Percentiles rank a stretch among this genome's conserved stretches.
Conservation (phyloP, 257 asterid genomes). For the Lycium ferocissimum region DNA sequence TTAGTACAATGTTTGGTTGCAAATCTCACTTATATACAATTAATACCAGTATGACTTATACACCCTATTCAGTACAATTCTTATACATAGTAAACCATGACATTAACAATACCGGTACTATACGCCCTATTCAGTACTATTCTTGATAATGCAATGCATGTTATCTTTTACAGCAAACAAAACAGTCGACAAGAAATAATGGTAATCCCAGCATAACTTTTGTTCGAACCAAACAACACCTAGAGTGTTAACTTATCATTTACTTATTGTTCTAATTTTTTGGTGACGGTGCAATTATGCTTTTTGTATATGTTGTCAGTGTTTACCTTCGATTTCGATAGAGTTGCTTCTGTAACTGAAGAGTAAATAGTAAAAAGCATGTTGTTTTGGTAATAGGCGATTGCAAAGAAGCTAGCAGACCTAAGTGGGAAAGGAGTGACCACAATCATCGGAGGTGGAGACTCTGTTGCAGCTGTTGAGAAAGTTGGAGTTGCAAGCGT, state of each 20-base stretch:
- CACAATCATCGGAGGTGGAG: slow-evolving; percentile 92
- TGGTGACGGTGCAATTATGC: neutral
- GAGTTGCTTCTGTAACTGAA: neutral
- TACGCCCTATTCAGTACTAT: too few species aligned
- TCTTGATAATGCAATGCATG: too few species aligned
- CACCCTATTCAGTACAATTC: too few species aligned
- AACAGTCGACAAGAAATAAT: too few species aligned
- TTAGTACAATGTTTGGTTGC: too few species aligned
- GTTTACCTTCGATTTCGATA: neutral
- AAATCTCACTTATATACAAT: too few species aligned
- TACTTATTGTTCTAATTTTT: neutral
- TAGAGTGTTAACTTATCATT: neutral
- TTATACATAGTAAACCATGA: too few species aligned
- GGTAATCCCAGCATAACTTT: too few species aligned
- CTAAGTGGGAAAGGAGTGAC: slow-evolving; percentile 86
- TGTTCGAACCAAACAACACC: too few species aligned
- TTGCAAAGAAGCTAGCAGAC: slow-evolving; percentile 86
- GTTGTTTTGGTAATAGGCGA: slow-evolving; percentile 48
- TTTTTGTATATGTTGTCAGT: neutral
- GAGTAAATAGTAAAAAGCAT: slow-evolving; percentile 14
- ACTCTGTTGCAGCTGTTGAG: slow-evolving; percentile 93
- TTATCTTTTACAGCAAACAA: too few species aligned
- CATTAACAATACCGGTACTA: too few species aligned
- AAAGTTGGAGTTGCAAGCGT: slow-evolving; percentile 81
- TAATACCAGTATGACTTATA: too few species aligned